These are phyloP conservation scores for Euptelea pleiosperma DNA, from an alignment of 164 flowering plant genomes.

Conservation along the genomic window DNA sequence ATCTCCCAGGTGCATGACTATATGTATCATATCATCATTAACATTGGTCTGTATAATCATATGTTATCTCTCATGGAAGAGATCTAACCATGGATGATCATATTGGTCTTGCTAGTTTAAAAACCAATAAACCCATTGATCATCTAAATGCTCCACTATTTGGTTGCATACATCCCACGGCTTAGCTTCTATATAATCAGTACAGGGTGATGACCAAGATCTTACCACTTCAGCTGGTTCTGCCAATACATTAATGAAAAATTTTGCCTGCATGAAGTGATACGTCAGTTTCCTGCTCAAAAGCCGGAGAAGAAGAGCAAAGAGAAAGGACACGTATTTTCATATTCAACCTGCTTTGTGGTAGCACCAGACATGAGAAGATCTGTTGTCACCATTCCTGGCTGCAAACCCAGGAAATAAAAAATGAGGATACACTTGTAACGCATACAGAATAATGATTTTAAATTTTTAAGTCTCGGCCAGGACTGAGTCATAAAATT, in stretches of 20 bases:
- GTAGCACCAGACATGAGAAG: slow-evolving; percentile 96
- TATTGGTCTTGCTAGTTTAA: too few species aligned
- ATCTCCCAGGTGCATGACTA: too few species aligned
- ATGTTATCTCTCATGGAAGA: too few species aligned
- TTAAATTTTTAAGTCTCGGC: too few species aligned
- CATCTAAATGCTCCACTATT: not conserved
- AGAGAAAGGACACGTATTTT: not conserved
- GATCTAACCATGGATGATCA: too few species aligned
- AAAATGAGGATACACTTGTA: not conserved
- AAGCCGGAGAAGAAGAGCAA: slow-evolving; percentile 1
- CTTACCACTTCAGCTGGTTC: slow-evolving; percentile 95
- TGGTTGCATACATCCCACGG: not conserved
- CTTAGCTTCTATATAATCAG: not conserved
- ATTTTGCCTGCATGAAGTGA: slow-evolving; percentile 74
- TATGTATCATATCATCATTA: too few species aligned
- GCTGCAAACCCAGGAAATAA: slow-evolving; percentile 44
- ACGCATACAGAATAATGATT: too few species aligned
- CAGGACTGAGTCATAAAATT: too few species aligned
- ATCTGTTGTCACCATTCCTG: slow-evolving; percentile 98
- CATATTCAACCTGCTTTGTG: slow-evolving; percentile 70
- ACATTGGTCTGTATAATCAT: too few species aligned
- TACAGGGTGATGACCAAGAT: not conserved
- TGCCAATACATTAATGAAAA: slow-evolving; percentile 89
- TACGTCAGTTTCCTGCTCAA: not conserved
- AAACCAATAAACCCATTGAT: too few species aligned